Evolutionary conservation across 108 stramenopile species (phyloP).

Genomic region (Cyclotella baltica): DNA sequence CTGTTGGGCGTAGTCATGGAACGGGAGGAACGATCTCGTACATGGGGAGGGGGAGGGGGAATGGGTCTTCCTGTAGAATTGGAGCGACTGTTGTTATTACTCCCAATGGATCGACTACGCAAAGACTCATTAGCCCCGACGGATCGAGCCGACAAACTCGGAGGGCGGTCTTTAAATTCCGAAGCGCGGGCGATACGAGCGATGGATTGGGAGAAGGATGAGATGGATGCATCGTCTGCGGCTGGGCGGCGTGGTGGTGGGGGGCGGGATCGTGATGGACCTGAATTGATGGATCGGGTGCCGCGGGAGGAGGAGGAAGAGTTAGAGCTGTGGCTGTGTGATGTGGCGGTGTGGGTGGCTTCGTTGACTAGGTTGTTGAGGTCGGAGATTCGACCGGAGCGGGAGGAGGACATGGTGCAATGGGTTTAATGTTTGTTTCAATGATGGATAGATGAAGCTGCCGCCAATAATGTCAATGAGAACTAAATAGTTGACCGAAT

Average conservation of each 20-base stretch:
- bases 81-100: background rate
- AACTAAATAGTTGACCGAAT: no score
- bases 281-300: background rate
- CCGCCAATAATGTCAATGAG: no score
- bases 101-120: background rate
- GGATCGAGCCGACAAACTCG: background rate
- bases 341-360: constrained; percentile 6
- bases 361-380: constrained; percentile 38
- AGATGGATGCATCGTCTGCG: constrained; percentile 44
- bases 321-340: background rate
- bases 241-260: background rate
- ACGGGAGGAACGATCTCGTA: background rate
- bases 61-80: constrained; percentile 1
- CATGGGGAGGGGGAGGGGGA: constrained; percentile 13
- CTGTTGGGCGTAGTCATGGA: background rate
- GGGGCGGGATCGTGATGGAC: background rate
- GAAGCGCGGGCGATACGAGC: constrained; percentile 48
- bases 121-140: background rate
- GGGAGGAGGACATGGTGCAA: no score
- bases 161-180: constrained; percentile 23
- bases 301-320: background rate
- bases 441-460: no score
- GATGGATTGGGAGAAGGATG: constrained; percentile 39
- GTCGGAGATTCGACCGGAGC: constrained; percentile 32
- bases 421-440: no score